These are phyloP conservation scores for Kodamaea sp. DNA, from an alignment of 1,139 yeast genomes.

Conservation along the genomic window DNA sequence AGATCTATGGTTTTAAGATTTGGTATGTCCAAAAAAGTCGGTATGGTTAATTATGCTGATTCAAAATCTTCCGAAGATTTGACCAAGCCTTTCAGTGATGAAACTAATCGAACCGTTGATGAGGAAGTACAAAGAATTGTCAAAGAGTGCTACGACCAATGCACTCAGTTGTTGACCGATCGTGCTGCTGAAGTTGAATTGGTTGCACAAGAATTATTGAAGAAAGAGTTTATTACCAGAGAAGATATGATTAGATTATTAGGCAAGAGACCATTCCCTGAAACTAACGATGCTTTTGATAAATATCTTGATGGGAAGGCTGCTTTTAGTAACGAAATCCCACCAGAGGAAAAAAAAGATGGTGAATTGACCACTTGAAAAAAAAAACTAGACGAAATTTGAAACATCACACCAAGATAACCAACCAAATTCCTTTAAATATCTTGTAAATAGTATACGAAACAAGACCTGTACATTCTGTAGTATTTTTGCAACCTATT, in stretches of 20 bases:
- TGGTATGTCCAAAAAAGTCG: slow-evolving; percentile 87
- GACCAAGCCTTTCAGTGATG: slow-evolving; percentile 89
- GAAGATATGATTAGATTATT: slow-evolving; percentile 85
- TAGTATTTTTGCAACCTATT: too few species aligned
- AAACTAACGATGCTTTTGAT: slow-evolving; percentile 88
- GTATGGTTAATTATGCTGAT: slow-evolving; percentile 68
- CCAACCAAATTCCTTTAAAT: too few species aligned
- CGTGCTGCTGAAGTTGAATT: slow-evolving; percentile 70
- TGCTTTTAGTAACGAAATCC: slow-evolving; percentile 33
- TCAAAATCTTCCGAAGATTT: slow-evolving; percentile 57
- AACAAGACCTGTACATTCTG: slow-evolving; percentile 5
- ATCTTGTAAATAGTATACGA: neutral
- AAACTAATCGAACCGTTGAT: slow-evolving; percentile 77
- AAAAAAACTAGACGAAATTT: slow-evolving; percentile 17
- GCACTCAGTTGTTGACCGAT: slow-evolving; percentile 64
- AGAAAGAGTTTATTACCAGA: slow-evolving; percentile 82
- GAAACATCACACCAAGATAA: too few species aligned
- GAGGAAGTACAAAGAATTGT: slow-evolving; percentile 80
- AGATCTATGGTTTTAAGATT: slow-evolving; percentile 85
- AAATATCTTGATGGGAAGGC: slow-evolving; percentile 58
- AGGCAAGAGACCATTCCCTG: slow-evolving; percentile 89
- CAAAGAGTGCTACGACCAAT: slow-evolving; percentile 67
- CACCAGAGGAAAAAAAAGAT: slow-evolving; percentile 25
- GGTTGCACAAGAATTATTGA: slow-evolving; percentile 81
- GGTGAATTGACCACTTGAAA: slow-evolving; percentile 8